Evolutionary conservation across 768 basidiomycete genomes (phyloP).

Genomic region (Hirschioporus abietinus): DNA sequence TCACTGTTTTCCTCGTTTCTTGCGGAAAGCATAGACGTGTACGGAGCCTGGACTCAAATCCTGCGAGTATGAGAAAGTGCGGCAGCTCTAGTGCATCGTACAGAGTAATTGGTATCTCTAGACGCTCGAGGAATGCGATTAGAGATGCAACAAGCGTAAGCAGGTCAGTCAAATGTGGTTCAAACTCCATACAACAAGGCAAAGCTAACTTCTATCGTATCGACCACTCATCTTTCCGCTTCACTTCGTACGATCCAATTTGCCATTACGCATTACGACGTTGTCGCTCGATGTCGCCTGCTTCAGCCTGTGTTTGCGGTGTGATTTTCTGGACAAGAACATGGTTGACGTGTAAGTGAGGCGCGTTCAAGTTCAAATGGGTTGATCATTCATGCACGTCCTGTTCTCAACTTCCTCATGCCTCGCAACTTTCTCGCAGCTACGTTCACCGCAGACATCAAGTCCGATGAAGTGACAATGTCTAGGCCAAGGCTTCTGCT

Average conservation of each 20-base stretch:
- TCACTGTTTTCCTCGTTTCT: conserved; percentile 31
- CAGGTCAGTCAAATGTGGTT: not conserved
- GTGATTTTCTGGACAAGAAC: not conserved
- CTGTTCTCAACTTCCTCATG: no score
- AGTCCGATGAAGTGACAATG: no score
- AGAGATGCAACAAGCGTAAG: conserved; percentile 23
- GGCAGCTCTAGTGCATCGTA: conserved; percentile 57
- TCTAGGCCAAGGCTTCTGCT: no score
- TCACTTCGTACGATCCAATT: no score
- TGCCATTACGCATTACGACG: no score
- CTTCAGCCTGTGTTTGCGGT: not conserved
- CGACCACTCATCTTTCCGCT: no score
- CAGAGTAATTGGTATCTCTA: conserved; percentile 44
- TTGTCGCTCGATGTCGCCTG: not conserved
- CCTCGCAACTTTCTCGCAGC: no score
- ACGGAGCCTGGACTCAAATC: conserved; percentile 58
- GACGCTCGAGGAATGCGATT: conserved; percentile 33
- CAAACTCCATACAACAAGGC: no score
- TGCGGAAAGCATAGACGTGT: conserved; percentile 44
- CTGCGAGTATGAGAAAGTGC: conserved; percentile 63
- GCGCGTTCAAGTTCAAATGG: not conserved
- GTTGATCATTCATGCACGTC: no score
- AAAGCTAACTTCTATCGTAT: no score
- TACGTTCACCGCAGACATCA: no score
- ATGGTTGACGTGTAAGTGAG: not conserved